A percentile compares a stretch with the other conserved stretches of the same genome.
phyloP scores from a whole-genome alignment of 2,329 filamentous ascomycete species.

The Fusarium floridanum region DNA sequence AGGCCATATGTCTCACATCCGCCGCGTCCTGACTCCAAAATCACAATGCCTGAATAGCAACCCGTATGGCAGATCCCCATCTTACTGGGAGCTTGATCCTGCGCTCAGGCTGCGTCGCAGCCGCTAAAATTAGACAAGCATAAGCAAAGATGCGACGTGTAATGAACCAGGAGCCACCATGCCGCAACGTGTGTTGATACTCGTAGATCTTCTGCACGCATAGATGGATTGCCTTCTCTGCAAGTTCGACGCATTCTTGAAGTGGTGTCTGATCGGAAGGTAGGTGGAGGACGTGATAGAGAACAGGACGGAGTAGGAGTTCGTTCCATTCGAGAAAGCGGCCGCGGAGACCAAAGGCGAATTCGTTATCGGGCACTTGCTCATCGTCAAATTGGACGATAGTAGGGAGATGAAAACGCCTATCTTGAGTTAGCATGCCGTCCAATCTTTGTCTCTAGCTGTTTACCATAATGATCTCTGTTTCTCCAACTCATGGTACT shows the following conservation, averaged over 20 bases:
- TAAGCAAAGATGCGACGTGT: slow-evolving; percentile 18
- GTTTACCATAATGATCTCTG: slow-evolving; percentile 26
- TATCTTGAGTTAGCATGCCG: neutral
- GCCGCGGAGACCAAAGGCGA: slow-evolving; percentile 16
- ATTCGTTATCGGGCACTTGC: slow-evolving; percentile 10
- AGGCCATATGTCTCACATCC: slow-evolving; percentile 6
- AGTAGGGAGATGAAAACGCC: slow-evolving; percentile 17
- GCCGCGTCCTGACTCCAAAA: slow-evolving; percentile 8
- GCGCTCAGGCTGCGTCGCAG: neutral
- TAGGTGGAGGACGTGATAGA: slow-evolving; percentile 22
- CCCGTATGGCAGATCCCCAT: slow-evolving; percentile 3
- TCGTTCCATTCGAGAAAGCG: slow-evolving; percentile 23
- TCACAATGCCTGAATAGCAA: slow-evolving; percentile 6
- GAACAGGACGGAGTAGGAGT: slow-evolving; percentile 19
- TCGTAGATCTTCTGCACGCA: neutral
- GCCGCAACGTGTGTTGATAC: neutral
- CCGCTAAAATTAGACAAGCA: slow-evolving; percentile 11
- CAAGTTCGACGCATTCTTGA: neutral
- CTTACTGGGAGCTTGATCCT: slow-evolving; percentile 3
- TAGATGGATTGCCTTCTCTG: neutral
- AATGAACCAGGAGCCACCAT: slow-evolving; percentile 25
- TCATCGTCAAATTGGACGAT: slow-evolving; percentile 24
- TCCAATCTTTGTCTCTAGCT: neutral
- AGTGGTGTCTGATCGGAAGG: neutral
- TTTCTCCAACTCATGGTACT: slow-evolving; percentile 18